Conservation (phyloP, 129 eudicot species). For the Tagetes patula region DNA sequence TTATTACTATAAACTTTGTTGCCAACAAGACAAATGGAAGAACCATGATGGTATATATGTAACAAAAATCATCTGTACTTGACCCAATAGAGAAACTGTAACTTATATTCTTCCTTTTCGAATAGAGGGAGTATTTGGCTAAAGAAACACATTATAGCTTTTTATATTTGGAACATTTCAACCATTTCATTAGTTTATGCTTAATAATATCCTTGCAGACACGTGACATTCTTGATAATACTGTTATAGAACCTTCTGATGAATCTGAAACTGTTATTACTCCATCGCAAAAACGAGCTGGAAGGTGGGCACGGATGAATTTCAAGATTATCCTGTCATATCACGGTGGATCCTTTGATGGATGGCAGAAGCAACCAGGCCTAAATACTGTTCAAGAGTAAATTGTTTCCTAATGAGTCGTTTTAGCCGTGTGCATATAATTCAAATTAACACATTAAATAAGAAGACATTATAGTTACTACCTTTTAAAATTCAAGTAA, state of each 20-base stretch:
- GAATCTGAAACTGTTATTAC: conserved; percentile 37
- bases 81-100: neutral
- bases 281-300: conserved; percentile 47
- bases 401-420: conserved; percentile 11
- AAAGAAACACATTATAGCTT: neutral
- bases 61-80: neutral
- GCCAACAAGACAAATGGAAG: neutral
- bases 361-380: conserved; percentile 99
- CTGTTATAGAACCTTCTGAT: conserved; percentile 40
- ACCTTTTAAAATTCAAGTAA: neutral
- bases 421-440: neutral
- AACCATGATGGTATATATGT: neutral
- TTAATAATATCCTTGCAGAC: conserved; percentile 39
- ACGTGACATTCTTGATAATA: conserved; percentile 34
- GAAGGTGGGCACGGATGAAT: conserved; percentile 84
- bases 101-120: neutral
- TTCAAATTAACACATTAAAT: neutral
- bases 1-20: neutral
- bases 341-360: conserved; percentile 89
- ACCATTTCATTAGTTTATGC: conserved; percentile 8
- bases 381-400: conserved; percentile 95
- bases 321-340: conserved; percentile 80
- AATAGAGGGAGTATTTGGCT: neutral
- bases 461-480: neutral
- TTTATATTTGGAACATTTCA: neutral